A percentile compares a stretch with the other conserved stretches of the same genome.
These are phyloP conservation scores for Geotrichum macrosporum DNA, from an alignment of 1,139 yeast genomes.

Conservation along the genomic window DNA sequence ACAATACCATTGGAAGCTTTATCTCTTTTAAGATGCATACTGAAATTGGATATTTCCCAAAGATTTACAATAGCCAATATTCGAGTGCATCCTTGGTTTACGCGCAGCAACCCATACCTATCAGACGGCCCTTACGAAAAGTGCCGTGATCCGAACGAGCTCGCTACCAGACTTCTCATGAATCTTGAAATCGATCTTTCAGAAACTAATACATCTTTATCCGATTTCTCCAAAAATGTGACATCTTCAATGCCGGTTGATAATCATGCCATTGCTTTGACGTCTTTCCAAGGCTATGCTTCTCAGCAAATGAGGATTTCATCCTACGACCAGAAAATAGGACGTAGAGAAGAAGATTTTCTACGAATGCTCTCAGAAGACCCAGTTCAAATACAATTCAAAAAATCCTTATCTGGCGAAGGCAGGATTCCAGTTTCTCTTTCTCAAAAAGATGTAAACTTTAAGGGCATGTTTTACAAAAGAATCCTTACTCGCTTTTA, in stretches of 20 bases:
- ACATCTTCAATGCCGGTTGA: conserved; percentile 5
- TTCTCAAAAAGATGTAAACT: conserved; percentile 31
- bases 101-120: conserved; percentile 42
- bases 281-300: conserved; percentile 9
- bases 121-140: conserved; percentile 38
- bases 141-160: conserved; percentile 50
- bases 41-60: conserved; percentile 45
- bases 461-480: conserved; percentile 38
- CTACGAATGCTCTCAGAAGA: conserved; percentile 41
- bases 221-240: too few species aligned
- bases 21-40: conserved; percentile 48
- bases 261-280: background rate
- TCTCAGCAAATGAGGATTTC: conserved; percentile 24
- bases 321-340: conserved; percentile 10
- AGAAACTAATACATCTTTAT: too few species aligned
- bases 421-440: conserved; percentile 31
- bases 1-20: conserved; percentile 46
- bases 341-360: conserved; percentile 37
- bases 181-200: conserved; percentile 34
- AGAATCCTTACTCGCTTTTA: conserved; percentile 50
- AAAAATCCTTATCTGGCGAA: conserved; percentile 19
- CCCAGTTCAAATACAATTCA: conserved; percentile 51
- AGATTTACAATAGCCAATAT: conserved; percentile 44
- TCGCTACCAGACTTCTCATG: conserved; percentile 47
- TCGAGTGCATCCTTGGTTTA: conserved; percentile 52